These are phyloP conservation scores for Coemansia sp. DNA, from an alignment of 371 early-diverging fungal genomes.

Conservation along the genomic window DNA sequence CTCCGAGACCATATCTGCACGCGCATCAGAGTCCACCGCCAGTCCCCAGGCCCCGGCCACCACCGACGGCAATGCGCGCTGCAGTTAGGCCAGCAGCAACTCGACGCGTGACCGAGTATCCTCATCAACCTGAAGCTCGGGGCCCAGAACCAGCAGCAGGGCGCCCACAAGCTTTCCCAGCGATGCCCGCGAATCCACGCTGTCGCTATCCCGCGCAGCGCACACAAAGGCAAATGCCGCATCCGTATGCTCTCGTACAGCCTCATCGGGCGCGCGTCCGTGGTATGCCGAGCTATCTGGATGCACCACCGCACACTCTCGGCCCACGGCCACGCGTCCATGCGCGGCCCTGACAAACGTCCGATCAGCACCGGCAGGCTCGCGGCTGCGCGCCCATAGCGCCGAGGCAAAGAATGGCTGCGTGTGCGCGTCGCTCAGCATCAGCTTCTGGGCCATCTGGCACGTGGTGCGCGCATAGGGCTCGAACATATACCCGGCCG, in stretches of 20 bases:
- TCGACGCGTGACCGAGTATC: slow-evolving; percentile 18
- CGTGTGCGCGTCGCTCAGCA: slow-evolving; percentile 86
- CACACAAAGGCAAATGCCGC: slow-evolving; percentile 42
- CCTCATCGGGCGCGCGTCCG: slow-evolving; percentile 33
- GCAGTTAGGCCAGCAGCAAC: slow-evolving; percentile 38
- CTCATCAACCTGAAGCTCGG: slow-evolving; percentile 76
- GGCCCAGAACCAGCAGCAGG: slow-evolving; percentile 86
- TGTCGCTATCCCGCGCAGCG: slow-evolving; percentile 47
- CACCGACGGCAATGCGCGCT: slow-evolving; percentile 30
- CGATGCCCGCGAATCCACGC: slow-evolving; percentile 57
- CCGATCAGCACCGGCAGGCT: slow-evolving; percentile 4
- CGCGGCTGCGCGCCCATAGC: slow-evolving; percentile 56
- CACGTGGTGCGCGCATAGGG: slow-evolving; percentile 86
- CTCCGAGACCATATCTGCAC: slow-evolving; percentile 31
- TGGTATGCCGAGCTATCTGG: slow-evolving; percentile 49
- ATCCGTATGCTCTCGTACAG: not conserved
- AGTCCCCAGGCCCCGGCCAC: not conserved
- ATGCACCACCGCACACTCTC: slow-evolving; percentile 44
- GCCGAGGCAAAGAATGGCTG: slow-evolving; percentile 62
- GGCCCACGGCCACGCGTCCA: slow-evolving; percentile 22
- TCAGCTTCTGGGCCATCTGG: slow-evolving; percentile 77
- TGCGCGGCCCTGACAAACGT: not conserved
- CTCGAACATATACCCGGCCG: slow-evolving; percentile 89
- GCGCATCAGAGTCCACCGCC: slow-evolving; percentile 43
- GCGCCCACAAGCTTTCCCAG: slow-evolving; percentile 88